Conservation (phyloP, 2,329 filamentous ascomycete genomes). For the Alternaria triticimaculans region DNA sequence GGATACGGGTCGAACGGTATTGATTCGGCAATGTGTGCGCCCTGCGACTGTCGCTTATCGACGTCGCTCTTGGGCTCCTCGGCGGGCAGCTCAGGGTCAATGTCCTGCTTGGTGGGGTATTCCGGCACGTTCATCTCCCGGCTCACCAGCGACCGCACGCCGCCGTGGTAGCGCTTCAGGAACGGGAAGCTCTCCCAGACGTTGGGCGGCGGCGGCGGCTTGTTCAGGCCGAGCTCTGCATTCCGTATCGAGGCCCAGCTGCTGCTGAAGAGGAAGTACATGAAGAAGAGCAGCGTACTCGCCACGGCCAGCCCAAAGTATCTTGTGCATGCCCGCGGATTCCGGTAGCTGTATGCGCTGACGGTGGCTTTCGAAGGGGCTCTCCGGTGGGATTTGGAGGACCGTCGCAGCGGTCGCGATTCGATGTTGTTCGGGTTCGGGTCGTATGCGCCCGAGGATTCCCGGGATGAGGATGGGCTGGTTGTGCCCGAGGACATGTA, state of each 20-base stretch:
- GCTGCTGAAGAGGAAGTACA: slow-evolving; percentile 75
- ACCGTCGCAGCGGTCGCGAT: slow-evolving; percentile 25
- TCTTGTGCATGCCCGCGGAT: slow-evolving; percentile 76
- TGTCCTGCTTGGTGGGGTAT: slow-evolving; percentile 72
- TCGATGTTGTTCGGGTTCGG: slow-evolving; percentile 40
- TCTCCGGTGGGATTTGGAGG: slow-evolving; percentile 21
- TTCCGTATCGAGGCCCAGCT: slow-evolving; percentile 73
- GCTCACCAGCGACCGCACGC: slow-evolving; percentile 74
- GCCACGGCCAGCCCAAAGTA: slow-evolving; percentile 79
- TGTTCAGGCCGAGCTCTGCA: slow-evolving; percentile 64
- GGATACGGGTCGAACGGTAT: slow-evolving; percentile 72
- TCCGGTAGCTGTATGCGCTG: slow-evolving; percentile 60
- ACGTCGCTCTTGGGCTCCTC: slow-evolving; percentile 31
- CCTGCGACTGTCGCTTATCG: slow-evolving; percentile 40
- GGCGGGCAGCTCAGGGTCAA: slow-evolving; percentile 47
- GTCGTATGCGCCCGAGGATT: slow-evolving; percentile 42
- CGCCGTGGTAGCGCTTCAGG: slow-evolving; percentile 87
- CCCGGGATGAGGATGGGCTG: slow-evolving; percentile 62
- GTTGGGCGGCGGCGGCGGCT: slow-evolving; percentile 68
- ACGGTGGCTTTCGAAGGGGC: slow-evolving; percentile 35
- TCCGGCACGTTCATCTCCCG: slow-evolving; percentile 74
- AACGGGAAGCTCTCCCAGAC: slow-evolving; percentile 90
- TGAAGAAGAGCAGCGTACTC: slow-evolving; percentile 74
- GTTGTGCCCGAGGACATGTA: slow-evolving; percentile 50
- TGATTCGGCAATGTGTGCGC: slow-evolving; percentile 35